Evolutionary conservation across 345 rosid genomes (phyloP), one percentile per base, ranked within the genome.

Genomic region (Acer saccharum): DNA sequence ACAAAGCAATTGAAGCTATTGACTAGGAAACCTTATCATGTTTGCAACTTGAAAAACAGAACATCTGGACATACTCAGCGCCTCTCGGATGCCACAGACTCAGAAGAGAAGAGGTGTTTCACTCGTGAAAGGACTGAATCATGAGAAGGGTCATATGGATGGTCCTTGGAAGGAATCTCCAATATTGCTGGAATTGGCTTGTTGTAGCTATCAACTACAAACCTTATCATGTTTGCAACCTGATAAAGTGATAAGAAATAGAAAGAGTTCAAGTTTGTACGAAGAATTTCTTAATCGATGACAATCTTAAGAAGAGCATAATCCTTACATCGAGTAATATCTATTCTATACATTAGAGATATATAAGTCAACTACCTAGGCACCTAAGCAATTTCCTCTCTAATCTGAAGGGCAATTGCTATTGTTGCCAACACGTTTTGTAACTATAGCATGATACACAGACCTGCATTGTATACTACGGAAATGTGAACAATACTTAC

Each of bases 401-500:
- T 3, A 39, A 58, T 25, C 62, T 25, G 1, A 39, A 20, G 55
- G 25, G 21, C 48, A 58, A 61, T 44, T 9, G 44, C 18, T 13
- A 32, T 18, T 9, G 12, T 32, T 32, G 7, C 71, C 62, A 48
- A 48, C 7, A 23, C 70, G 17, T 9, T 48, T 29, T 50, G 35
- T 50, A 74, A 13, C 27, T 63, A 65, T 32, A 52, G 50, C 27
- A 50, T 29, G 32, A 14, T 46, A 70, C 7, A 21, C 61, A 3
- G 62, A 27, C 12, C 13, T 4, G 27, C 12, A 4, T 41, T 67
- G 3, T 9, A 3, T 10, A n/a, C 5, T 10, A 18, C 10, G 25
- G 48, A n/a, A 64, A 27, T 1, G 13, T n/a, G 54, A 41, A 23
- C 6, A 67, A 84, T 18, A 89, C 98, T 88, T 85, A 94, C 98